A percentile compares a stretch with the other conserved stretches of the same genome.
Conservation (phyloP, 306 rosid species). For the Lotus japonicus region DNA sequence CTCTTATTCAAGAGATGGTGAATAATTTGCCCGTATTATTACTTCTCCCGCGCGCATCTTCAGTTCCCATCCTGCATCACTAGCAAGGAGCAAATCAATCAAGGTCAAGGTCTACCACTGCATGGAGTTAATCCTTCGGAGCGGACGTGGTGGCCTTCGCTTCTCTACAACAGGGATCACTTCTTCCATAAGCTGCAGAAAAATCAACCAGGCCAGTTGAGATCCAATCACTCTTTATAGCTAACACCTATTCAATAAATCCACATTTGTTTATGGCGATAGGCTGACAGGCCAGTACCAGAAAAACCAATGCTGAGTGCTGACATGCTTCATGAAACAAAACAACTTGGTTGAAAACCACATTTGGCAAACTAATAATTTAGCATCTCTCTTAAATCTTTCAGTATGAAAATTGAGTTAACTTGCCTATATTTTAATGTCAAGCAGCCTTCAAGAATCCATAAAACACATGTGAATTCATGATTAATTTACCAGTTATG, state of each 20-base stretch:
- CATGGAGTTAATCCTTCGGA: conserved; percentile 56
- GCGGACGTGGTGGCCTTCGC: conserved; percentile 54
- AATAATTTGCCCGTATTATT: conserved; percentile 9
- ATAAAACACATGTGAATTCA: not conserved
- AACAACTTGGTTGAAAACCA: conserved; percentile 5
- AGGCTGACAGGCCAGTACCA: not conserved
- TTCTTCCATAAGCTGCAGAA: conserved; percentile 77
- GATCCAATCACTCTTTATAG: not conserved
- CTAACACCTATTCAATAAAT: not conserved
- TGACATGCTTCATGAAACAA: conserved; percentile 5
- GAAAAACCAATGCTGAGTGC: conserved; percentile 1
- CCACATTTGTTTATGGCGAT: not conserved
- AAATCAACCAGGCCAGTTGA: conserved; percentile 9
- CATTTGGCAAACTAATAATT: conserved; percentile 6
- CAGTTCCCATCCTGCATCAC: conserved; percentile 10
- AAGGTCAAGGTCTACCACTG: conserved; percentile 73
- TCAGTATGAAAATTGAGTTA: not conserved
- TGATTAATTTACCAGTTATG: conserved; percentile 1
- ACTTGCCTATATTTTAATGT: conserved; percentile 13
- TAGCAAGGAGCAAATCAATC: conserved; percentile 6
- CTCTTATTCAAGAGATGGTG: not conserved
- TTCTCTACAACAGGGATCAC: conserved; percentile 70
- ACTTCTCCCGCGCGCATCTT: conserved; percentile 2
- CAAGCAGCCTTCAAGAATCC: conserved; percentile 1
- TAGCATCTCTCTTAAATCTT: conserved; percentile 8